Evolutionary conservation across 1,284 basidiomycete species (phyloP).

Genomic region (Calocybe gambosa): DNA sequence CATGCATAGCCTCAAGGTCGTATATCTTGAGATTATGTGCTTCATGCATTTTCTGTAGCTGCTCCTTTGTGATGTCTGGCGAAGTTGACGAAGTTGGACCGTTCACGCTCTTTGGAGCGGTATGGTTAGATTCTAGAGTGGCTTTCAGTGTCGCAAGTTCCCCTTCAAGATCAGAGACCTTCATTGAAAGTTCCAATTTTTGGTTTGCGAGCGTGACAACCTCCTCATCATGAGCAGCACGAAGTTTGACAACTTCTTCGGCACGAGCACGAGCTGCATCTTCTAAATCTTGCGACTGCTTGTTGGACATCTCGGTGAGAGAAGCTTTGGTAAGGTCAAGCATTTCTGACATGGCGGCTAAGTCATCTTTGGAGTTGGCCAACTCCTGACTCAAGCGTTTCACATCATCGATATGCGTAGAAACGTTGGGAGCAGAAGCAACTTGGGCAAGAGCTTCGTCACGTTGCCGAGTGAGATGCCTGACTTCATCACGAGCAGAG

Average conservation of each 20-base stretch:
- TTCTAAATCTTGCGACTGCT: slow-evolving; percentile 66
- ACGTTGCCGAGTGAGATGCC: slow-evolving; percentile 51
- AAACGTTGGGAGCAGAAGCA: slow-evolving; percentile 37
- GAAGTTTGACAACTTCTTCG: slow-evolving; percentile 62
- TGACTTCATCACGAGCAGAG: slow-evolving; percentile 46
- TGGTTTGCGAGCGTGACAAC: slow-evolving; percentile 44
- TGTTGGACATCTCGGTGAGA: slow-evolving; percentile 59
- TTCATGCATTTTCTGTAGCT: slow-evolving; percentile 68
- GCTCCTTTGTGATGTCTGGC: slow-evolving; percentile 61
- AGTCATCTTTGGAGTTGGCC: slow-evolving; percentile 57
- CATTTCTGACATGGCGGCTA: slow-evolving; percentile 51
- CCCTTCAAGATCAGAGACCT: slow-evolving; percentile 66
- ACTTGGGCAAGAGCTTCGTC: slow-evolving; percentile 51
- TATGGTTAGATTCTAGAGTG: slow-evolving; percentile 39
- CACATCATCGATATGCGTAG: slow-evolving; percentile 51
- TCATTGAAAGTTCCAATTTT: slow-evolving; percentile 53
- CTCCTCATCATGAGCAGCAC: slow-evolving; percentile 53
- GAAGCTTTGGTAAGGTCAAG: slow-evolving; percentile 63
- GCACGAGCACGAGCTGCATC: slow-evolving; percentile 61
- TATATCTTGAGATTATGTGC: slow-evolving; percentile 78
- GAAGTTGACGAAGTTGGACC: slow-evolving; percentile 36
- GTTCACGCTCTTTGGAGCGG: slow-evolving; percentile 46
- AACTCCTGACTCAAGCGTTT: slow-evolving; percentile 53
- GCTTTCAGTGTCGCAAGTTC: slow-evolving; percentile 65
- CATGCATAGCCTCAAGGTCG: slow-evolving; percentile 69